phyloP scores from a whole-genome alignment of 2,329 filamentous ascomycete genomes.

The Verticillium tricorpus region DNA sequence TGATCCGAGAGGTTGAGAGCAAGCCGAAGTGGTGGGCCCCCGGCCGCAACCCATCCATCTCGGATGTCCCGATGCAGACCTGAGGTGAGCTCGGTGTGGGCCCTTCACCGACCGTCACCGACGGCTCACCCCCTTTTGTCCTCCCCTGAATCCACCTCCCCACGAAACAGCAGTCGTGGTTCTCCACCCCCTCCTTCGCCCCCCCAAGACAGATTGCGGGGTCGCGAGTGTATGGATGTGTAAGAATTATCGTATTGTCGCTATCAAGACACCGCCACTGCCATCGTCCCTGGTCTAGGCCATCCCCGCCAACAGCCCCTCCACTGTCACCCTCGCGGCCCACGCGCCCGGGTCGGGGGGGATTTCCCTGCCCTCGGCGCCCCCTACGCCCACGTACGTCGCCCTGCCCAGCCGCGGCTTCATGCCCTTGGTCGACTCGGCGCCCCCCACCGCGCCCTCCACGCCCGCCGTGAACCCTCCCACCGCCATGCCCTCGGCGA shows the following conservation, averaged over 20 bases:
- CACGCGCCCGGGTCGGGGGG: slow-evolving; percentile 69
- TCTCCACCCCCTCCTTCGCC: neutral
- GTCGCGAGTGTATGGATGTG: neutral
- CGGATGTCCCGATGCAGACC: neutral
- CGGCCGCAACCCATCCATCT: neutral
- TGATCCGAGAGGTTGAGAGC: neutral
- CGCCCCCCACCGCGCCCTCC: slow-evolving; percentile 52
- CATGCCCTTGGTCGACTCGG: slow-evolving; percentile 60
- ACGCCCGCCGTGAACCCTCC: slow-evolving; percentile 52
- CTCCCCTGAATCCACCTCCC: neutral
- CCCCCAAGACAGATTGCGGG: neutral
- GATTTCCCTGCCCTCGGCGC: slow-evolving; percentile 41
- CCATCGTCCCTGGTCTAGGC: neutral
- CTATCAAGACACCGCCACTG: neutral
- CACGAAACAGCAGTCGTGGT: neutral
- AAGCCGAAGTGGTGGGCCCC: neutral
- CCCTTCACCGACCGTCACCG: neutral
- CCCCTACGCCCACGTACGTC: slow-evolving; percentile 57
- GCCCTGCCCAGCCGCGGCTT: slow-evolving; percentile 61
- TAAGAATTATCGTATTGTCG: neutral
- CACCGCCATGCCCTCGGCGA: slow-evolving; percentile 41
- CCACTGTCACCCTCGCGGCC: slow-evolving; percentile 57
- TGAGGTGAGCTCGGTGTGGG: neutral
- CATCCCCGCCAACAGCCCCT: slow-evolving; percentile 27
- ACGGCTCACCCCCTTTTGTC: neutral